Evolutionary conservation across 176 grass and related monocot genomes (phyloP).

Genomic region (Carex myosuroides): DNA sequence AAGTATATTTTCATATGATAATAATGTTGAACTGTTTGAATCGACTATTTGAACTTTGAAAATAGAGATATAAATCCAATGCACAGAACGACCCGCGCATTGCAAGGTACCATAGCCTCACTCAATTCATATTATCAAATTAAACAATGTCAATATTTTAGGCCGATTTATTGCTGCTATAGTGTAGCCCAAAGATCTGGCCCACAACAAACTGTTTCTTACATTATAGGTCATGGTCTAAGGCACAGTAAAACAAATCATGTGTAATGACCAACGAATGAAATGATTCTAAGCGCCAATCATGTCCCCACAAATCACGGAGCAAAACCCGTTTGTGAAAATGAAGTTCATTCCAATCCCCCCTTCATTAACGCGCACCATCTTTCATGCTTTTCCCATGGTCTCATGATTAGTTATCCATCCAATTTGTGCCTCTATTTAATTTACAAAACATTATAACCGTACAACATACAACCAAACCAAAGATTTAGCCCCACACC

Average conservation of each 20-base stretch:
- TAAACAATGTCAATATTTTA: no score
- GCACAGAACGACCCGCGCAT: no score
- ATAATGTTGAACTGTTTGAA: no score
- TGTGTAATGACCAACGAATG: not conserved
- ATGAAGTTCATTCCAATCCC: not conserved
- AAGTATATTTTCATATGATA: no score
- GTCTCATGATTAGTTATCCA: not conserved
- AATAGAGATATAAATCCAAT: no score
- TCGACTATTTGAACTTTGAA: no score
- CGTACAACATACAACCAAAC: not conserved
- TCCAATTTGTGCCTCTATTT: conserved; percentile 1
- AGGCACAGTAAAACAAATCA: not conserved
- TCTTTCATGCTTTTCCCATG: conserved; percentile 1
- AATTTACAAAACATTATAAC: not conserved
- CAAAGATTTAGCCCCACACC: not conserved
- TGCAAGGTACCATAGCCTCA: no score
- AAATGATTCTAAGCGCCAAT: not conserved
- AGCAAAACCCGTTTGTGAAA: not conserved
- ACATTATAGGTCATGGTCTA: not conserved
- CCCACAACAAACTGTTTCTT: not conserved
- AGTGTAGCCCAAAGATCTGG: not conserved
- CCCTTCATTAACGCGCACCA: not conserved
- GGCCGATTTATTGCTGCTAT: not conserved
- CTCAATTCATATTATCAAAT: no score
- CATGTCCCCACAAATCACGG: conserved; percentile 10